A percentile compares a stretch with the other conserved stretches of the same genome.
phyloP scores from a whole-genome alignment of 75 land plant genomes.

The Isoetes taiwanensis region DNA sequence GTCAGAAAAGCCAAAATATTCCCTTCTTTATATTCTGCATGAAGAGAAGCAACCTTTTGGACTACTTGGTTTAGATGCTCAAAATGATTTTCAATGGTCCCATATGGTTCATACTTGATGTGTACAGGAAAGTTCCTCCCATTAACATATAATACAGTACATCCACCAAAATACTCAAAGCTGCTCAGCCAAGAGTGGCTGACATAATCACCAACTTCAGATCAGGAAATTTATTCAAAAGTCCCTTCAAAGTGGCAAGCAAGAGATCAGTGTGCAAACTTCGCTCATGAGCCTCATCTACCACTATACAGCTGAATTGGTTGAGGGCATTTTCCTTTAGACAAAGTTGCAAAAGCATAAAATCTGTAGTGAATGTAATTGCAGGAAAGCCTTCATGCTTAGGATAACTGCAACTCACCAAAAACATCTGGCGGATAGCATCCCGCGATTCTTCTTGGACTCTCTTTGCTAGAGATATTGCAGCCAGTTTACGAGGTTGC shows the following conservation, averaged over 20 bases:
- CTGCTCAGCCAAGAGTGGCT: constrained; percentile 58
- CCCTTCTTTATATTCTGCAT: constrained; percentile 38
- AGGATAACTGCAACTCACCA: too few species aligned
- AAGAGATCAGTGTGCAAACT: constrained; percentile 74
- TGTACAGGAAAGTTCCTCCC: constrained; percentile 76
- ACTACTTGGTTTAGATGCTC: constrained; percentile 43
- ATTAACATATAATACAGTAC: constrained; percentile 28
- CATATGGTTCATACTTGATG: constrained; percentile 23
- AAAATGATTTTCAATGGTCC: not conserved
- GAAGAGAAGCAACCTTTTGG: constrained; percentile 33
- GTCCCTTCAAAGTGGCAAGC: constrained; percentile 38
- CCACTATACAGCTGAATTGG: constrained; percentile 43
- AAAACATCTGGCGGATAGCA: too few species aligned
- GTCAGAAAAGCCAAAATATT: constrained; percentile 71
- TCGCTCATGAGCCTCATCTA: constrained; percentile 95
- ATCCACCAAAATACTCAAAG: constrained; percentile 44
- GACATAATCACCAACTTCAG: constrained; percentile 70
- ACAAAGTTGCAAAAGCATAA: constrained; percentile 55
- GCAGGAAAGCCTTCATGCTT: constrained; percentile 16
- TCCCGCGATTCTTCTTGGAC: constrained; percentile 66
- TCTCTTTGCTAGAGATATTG: constrained; percentile 42
- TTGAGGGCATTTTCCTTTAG: constrained; percentile 34
- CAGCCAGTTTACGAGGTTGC: constrained; percentile 75
- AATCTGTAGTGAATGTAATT: constrained; percentile 57
- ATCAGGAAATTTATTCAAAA: constrained; percentile 32